Evolutionary conservation across 2,329 filamentous ascomycete species (phyloP), one percentile per base, ranked within the genome.

Genomic region (Trichoderma citrinoviride): DNA sequence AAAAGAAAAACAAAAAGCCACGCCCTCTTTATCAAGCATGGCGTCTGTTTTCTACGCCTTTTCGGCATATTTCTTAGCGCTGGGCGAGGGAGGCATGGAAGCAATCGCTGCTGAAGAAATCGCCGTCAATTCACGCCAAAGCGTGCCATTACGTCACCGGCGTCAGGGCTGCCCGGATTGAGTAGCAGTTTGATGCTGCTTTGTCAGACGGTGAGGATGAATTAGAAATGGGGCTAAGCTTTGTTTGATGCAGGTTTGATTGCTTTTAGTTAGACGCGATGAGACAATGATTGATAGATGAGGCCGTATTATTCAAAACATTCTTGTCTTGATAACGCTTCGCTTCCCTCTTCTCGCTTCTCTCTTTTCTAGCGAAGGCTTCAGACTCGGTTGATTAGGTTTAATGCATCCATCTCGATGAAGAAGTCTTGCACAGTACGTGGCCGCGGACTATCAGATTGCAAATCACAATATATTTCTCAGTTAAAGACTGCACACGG

Each of bases 101-200:
- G 33, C 33, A 10, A 37, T 37, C 47, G 57, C 57, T 61, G 3
- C 12, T n/a, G 25, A 44, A 21, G 47, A 52, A 27, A 40, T 60
- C 52, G 57, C 57, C 57, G 57, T 43, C 57, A 21, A 8, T 27
- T 25, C 23, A n/a, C 40, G 21, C 25, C 21, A 19, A 44, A 44
- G 37, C 21, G 55, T 47, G 29, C 56, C 44, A 27, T 60, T 41
- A 60, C 56, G 56, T 60, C 56, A 60, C 44, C 21, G 15, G 55
- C 25, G 55, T 43, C 40, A 44, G 23, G 7, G 8, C n/a, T n/a
- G 52, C 23, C 54, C 54, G 54, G 27, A 37, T 47, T 7, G 43
- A 58, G 55, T 23, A 29, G 21, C 33, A 37, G 33, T 37, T 37
- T 37, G 50, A 2, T 5, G 50, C 54, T 57, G 54, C 54, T 57